Percentiles rank a stretch among this genome's conserved stretches.
These are phyloP conservation scores for Argentina anserina DNA, from an alignment of 306 rosid genomes.

Conservation along the genomic window DNA sequence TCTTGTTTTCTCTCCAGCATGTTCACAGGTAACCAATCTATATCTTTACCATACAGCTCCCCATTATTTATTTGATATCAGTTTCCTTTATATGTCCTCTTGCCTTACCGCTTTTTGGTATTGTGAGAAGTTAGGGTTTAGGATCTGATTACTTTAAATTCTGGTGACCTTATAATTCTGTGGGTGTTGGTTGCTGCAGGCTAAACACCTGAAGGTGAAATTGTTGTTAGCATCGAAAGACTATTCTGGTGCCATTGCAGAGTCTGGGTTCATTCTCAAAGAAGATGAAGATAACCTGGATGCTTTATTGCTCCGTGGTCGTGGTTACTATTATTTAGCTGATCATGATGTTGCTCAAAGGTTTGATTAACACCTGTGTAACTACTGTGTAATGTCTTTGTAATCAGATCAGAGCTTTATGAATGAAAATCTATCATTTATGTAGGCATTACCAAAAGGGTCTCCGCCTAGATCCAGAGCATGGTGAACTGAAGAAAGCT, in stretches of 20 bases:
- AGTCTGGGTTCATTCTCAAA: conserved; percentile 75
- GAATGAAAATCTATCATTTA: background rate
- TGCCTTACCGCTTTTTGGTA: conserved; percentile 14
- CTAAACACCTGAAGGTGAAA: conserved; percentile 74
- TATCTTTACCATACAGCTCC: background rate
- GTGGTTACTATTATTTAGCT: conserved; percentile 92
- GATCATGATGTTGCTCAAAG: conserved; percentile 96
- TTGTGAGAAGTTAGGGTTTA: conserved; percentile 18
- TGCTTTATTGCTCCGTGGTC: conserved; percentile 84
- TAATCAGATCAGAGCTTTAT: background rate
- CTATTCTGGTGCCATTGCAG: conserved; percentile 74
- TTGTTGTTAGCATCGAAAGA: conserved; percentile 72
- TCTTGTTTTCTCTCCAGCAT: conserved; percentile 89
- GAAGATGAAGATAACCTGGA: conserved; percentile 88
- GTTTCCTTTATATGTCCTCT: conserved; percentile 6
- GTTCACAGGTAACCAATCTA: conserved; percentile 53
- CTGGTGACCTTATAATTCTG: conserved; percentile 14
- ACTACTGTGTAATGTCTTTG: conserved; percentile 11
- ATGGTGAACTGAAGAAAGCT: conserved; percentile 81
- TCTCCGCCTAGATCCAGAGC: conserved; percentile 97
- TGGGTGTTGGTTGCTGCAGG: conserved; percentile 51
- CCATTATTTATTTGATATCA: conserved; percentile 1
- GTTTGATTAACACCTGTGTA: conserved; percentile 36
- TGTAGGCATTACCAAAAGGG: conserved; percentile 96
- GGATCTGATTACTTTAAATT: conserved; percentile 3